phyloP scores from a whole-genome alignment of 176 grass and related monocot species.

The Lolium perenne region DNA sequence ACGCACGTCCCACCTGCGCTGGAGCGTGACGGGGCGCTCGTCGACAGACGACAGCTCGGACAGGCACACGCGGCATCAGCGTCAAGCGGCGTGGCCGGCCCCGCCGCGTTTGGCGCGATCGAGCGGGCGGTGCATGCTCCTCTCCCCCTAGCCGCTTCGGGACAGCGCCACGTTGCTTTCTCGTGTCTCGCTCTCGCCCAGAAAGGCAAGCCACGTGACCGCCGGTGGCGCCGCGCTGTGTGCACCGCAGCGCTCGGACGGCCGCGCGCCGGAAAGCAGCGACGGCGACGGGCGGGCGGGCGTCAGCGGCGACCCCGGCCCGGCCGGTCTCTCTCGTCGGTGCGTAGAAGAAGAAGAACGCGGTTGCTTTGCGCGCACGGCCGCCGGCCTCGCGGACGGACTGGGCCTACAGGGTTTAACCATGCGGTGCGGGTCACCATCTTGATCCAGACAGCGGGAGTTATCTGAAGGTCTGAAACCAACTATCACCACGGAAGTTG shows the following conservation, averaged over 20 bases:
- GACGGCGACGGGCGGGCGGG: neutral
- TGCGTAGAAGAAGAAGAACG: neutral
- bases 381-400: neutral
- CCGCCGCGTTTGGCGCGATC: neutral
- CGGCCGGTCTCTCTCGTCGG: neutral
- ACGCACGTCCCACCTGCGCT: too few relatives aligned
- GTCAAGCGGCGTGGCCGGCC: neutral
- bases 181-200: neutral
- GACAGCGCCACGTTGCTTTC: slow-evolving; percentile 23
- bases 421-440: neutral
- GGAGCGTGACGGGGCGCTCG: too few relatives aligned
- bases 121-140: neutral
- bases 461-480: too few relatives aligned
- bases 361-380: slow-evolving; percentile 2
- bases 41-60: too few relatives aligned
- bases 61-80: too few relatives aligned
- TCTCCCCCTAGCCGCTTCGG: neutral
- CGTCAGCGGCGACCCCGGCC: neutral
- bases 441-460: neutral
- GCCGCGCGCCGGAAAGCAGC: slow-evolving; percentile 46
- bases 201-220: slow-evolving; percentile 17
- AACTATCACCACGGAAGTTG: too few relatives aligned
- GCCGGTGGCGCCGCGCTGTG: neutral
- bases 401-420: neutral
- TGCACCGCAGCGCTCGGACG: slow-evolving; percentile 48